Evolutionary conservation across 83 land plant species (phyloP).

Genomic region (Thuja plicata): DNA sequence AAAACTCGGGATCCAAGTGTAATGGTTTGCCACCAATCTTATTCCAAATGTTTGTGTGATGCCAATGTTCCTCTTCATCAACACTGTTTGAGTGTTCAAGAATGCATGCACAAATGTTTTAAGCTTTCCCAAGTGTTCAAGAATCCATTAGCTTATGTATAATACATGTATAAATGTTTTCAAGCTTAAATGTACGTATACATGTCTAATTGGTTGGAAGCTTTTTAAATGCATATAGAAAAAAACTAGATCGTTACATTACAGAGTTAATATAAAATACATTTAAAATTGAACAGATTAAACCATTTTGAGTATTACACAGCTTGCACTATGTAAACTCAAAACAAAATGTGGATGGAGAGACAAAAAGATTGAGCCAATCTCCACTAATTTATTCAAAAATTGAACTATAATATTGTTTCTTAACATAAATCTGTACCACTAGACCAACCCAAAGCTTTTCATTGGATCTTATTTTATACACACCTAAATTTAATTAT

Average conservation of each 20-base stretch:
- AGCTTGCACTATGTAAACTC: not conserved
- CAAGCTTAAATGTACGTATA: too few relatives aligned
- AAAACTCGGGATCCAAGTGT: too few relatives aligned
- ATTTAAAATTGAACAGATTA: not conserved
- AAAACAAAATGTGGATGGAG: too few relatives aligned
- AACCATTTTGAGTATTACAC: not conserved
- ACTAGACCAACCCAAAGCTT: not conserved
- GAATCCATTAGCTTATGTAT: too few relatives aligned
- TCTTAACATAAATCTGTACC: not conserved
- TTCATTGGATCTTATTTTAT: not conserved
- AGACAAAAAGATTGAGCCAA: too few relatives aligned
- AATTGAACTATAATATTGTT: too few relatives aligned
- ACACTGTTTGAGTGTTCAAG: not conserved
- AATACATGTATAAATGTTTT: too few relatives aligned
- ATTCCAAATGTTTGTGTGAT: not conserved
- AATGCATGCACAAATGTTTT: too few relatives aligned
- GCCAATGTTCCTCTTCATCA: not conserved
- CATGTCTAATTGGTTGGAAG: not conserved
- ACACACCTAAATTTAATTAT: not conserved
- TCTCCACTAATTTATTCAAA: too few relatives aligned
- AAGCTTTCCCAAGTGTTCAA: too few relatives aligned
- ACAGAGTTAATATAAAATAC: not conserved
- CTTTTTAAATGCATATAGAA: not conserved
- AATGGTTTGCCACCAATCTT: too few relatives aligned
- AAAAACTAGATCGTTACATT: not conserved